These are phyloP conservation scores for Vigna radiata DNA, from an alignment of 306 rosid genomes.

Conservation along the genomic window DNA sequence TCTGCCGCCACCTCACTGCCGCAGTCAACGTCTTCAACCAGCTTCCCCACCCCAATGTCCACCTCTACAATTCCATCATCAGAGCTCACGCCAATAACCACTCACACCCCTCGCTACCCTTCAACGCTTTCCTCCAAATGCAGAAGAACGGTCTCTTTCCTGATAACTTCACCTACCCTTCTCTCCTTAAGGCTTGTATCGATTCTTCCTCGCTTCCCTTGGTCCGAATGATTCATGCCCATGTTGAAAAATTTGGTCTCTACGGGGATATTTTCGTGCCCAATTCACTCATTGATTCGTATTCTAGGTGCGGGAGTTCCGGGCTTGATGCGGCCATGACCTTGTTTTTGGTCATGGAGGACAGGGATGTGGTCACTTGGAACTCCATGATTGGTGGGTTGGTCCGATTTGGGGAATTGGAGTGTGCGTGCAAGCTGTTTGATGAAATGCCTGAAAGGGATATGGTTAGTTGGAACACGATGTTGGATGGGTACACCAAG, in stretches of 20 bases:
- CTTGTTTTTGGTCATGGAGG: conserved; percentile 60
- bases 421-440: conserved; percentile 63
- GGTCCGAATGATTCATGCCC: conserved; percentile 70
- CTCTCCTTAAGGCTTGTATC: conserved; percentile 59
- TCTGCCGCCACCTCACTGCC: conserved; percentile 59
- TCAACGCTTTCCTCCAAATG: conserved; percentile 59
- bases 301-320: conserved; percentile 63
- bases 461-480: conserved; percentile 83
- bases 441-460: conserved; percentile 82
- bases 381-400: conserved; percentile 74
- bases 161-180: conserved; percentile 71
- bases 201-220: conserved; percentile 53
- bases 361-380: conserved; percentile 71
- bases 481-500: conserved; percentile 73
- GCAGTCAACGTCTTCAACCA: conserved; percentile 79
- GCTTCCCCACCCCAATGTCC: conserved; percentile 64
- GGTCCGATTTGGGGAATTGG: conserved; percentile 53
- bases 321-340: conserved; percentile 61
- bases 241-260: conserved; percentile 69
- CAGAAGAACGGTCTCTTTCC: conserved; percentile 55
- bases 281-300: conserved; percentile 67
- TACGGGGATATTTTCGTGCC: conserved; percentile 69
- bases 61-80: conserved; percentile 68
- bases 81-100: conserved; percentile 68
- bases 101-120: conserved; percentile 58